phyloP scores from a whole-genome alignment of 1,139 yeast genomes.

The Magnusiomyces ingens region DNA sequence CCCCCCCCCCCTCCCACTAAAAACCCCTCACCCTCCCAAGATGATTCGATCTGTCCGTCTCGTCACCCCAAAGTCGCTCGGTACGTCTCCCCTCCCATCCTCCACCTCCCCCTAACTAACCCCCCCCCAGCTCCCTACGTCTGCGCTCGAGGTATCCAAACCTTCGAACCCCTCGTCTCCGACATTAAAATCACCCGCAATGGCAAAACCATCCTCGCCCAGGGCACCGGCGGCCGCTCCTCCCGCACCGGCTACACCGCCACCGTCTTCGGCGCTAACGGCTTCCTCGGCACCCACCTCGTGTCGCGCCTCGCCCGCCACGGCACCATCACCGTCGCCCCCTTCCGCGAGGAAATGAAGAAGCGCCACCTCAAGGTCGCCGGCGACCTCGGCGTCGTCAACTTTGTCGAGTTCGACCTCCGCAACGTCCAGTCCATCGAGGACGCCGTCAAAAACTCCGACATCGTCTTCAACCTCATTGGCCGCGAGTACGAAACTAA shows the following conservation, averaged over 20 bases:
- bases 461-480: slow-evolving; percentile 72
- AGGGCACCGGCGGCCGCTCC: slow-evolving; percentile 73
- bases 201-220: slow-evolving; percentile 65
- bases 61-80: slow-evolving; percentile 13
- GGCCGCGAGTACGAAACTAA: slow-evolving; percentile 76
- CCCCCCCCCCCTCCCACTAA: neutral
- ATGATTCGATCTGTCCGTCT: slow-evolving; percentile 16
- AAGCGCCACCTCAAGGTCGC: slow-evolving; percentile 73
- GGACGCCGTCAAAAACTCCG: slow-evolving; percentile 74
- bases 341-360: slow-evolving; percentile 74
- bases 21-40: slow-evolving; percentile 5
- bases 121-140: slow-evolving; percentile 6
- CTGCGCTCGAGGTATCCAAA: slow-evolving; percentile 28
- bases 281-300: slow-evolving; percentile 70
- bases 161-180: slow-evolving; percentile 37
- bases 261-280: slow-evolving; percentile 80
- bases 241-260: slow-evolving; percentile 90
- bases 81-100: slow-evolving; percentile 4
- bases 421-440: slow-evolving; percentile 72
- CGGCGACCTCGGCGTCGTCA: slow-evolving; percentile 85
- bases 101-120: neutral
- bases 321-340: slow-evolving; percentile 72
- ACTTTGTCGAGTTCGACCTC: slow-evolving; percentile 75
- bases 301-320: slow-evolving; percentile 70
- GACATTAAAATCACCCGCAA: slow-evolving; percentile 70